A percentile compares a stretch with the other conserved stretches of the same genome.
These are phyloP conservation scores for Fusarium aywerte DNA, from an alignment of 2,329 filamentous ascomycete genomes.

Conservation along the genomic window DNA sequence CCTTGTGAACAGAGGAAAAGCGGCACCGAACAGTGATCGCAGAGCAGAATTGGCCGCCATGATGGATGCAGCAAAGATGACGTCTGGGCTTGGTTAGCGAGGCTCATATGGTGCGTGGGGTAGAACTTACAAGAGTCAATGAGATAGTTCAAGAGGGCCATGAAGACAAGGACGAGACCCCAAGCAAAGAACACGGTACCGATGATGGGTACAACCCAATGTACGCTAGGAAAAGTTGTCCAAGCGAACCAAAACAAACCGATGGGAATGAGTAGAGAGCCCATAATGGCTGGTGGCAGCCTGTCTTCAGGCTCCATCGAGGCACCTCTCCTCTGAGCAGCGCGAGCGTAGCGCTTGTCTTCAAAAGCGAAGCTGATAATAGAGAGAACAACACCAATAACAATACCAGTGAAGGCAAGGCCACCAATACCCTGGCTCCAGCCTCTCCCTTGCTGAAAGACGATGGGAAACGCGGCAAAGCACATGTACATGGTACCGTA, in stretches of 20 bases:
- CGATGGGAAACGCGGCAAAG: slow-evolving; percentile 24
- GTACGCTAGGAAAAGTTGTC: background rate
- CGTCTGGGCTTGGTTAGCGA: background rate
- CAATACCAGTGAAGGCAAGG: slow-evolving; percentile 1
- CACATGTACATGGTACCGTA: slow-evolving; percentile 33
- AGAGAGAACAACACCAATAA: background rate
- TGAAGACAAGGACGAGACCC: slow-evolving; percentile 21
- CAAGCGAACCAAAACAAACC: slow-evolving; percentile 30
- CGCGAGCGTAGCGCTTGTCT: slow-evolving; percentile 4
- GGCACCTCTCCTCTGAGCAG: background rate
- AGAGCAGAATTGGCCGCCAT: slow-evolving; percentile 25
- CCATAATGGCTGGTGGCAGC: slow-evolving; percentile 7
- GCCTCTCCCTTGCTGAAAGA: slow-evolving; percentile 19
- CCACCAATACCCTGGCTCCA: slow-evolving; percentile 26
- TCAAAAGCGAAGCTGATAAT: background rate
- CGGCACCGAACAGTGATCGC: slow-evolving; percentile 18
- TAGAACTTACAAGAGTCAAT: slow-evolving; percentile 22
- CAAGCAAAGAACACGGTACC: slow-evolving; percentile 9
- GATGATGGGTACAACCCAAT: slow-evolving; percentile 16
- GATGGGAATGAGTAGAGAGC: slow-evolving; percentile 7
- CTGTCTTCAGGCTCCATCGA: slow-evolving; percentile 4
- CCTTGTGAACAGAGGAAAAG: slow-evolving; percentile 19
- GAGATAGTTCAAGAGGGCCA: slow-evolving; percentile 19
- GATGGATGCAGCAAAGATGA: slow-evolving; percentile 6
- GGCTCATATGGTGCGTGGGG: accelerated